Conservation (phyloP, 768 basidiomycete species). For the Boletus rufocinnamomeus region DNA sequence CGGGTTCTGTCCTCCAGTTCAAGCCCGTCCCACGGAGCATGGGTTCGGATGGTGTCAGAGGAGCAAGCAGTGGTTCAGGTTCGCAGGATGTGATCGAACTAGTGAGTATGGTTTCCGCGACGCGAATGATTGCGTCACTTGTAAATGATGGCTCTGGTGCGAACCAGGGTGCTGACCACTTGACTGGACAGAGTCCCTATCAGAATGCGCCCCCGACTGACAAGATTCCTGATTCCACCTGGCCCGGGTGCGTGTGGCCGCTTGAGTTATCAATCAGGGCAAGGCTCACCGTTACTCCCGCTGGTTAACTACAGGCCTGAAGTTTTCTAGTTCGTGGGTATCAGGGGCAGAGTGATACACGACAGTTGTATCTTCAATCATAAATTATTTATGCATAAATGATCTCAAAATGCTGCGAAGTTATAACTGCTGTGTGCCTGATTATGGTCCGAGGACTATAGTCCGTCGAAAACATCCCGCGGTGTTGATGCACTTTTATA, state of each 20-base stretch:
- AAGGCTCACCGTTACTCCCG: not conserved
- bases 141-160: not conserved
- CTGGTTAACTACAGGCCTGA: not conserved
- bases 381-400: too few species aligned
- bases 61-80: too few species aligned
- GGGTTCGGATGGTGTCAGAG: not conserved
- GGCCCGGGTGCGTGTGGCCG: not conserved
- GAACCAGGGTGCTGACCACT: not conserved
- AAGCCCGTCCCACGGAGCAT: too few species aligned
- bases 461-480: too few species aligned
- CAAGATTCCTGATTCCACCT: not conserved
- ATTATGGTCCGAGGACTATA: not conserved
- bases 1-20: not conserved
- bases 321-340: not conserved
- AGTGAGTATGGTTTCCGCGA: not conserved
- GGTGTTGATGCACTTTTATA: not conserved
- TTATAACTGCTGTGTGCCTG: not conserved
- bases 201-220: not conserved
- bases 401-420: not conserved
- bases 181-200: not conserved
- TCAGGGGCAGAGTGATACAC: not conserved
- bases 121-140: not conserved
- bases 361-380: not conserved
- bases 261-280: not conserved
- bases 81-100: not conserved